These are phyloP conservation scores for Rhytidhysteron rufulum DNA, from an alignment of 2,329 filamentous ascomycete genomes.

Conservation along the genomic window DNA sequence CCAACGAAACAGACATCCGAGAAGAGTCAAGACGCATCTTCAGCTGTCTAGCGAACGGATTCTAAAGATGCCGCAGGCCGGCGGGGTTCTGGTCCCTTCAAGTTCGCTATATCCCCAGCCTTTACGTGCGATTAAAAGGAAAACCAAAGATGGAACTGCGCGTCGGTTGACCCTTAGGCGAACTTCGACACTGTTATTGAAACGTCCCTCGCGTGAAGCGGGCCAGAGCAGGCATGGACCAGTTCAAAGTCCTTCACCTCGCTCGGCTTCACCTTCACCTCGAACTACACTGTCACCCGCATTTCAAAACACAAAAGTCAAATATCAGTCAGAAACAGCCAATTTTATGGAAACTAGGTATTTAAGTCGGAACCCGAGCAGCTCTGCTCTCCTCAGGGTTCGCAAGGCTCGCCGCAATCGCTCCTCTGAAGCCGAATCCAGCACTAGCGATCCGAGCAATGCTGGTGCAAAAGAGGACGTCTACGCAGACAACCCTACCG, in stretches of 20 bases:
- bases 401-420: not conserved
- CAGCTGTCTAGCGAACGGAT: not conserved
- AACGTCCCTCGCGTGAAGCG: conserved; percentile 4
- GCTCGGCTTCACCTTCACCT: not conserved
- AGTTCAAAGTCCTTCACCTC: not conserved
- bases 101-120: conserved; percentile 1
- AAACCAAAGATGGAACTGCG: not conserved
- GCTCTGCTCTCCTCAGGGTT: not conserved
- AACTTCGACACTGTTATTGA: conserved; percentile 1
- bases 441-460: not conserved
- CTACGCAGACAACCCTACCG: not conserved
- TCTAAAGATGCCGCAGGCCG: not conserved
- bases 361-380: conserved; percentile 1
- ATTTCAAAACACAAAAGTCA: not conserved
- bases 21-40: not conserved
- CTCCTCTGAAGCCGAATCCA: conserved; percentile 1
- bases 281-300: not conserved
- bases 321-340: not conserved
- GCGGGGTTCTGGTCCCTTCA: not conserved
- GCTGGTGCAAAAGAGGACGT: not conserved
- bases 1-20: not conserved
- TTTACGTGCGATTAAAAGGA: conserved; percentile 1
- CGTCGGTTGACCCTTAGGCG: not conserved
- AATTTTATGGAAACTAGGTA: too few relatives aligned
- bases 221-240: not conserved